Conservation (phyloP, 768 basidiomycete species). For the Tricholoma sp. region DNA sequence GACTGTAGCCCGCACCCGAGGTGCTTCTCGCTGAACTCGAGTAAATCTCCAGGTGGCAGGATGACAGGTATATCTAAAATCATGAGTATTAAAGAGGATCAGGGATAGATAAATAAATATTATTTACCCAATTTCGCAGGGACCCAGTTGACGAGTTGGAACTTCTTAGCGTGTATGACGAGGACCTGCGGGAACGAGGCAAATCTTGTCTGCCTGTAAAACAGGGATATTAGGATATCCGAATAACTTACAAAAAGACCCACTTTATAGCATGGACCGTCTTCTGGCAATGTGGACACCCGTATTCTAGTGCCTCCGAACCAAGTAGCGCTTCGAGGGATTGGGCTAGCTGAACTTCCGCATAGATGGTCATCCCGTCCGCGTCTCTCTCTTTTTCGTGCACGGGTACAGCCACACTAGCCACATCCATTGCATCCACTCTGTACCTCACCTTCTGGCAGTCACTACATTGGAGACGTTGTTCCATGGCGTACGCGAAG, state of each 20-base stretch:
- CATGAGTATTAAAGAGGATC: not conserved
- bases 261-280: constrained; percentile 72
- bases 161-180: constrained; percentile 88
- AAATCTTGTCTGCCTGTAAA: constrained; percentile 62
- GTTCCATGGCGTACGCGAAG: constrained; percentile 82
- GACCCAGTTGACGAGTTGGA: constrained; percentile 95
- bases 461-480: constrained; percentile 73
- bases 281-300: constrained; percentile 68
- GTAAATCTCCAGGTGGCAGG: constrained; percentile 50
- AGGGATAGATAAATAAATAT: not conserved
- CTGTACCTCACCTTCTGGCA: constrained; percentile 83
- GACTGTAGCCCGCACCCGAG: constrained; percentile 66
- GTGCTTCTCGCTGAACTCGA: constrained; percentile 57
- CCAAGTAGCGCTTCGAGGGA: constrained; percentile 60
- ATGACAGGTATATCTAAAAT: constrained; percentile 76
- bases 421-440: constrained; percentile 66
- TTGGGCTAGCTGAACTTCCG: constrained; percentile 51
- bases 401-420: constrained; percentile 80
- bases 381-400: constrained; percentile 16
- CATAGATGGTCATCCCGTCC: constrained; percentile 60
- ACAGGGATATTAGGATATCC: constrained; percentile 1
- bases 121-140: constrained; percentile 83
- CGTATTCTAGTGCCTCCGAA: constrained; percentile 70
- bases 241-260: constrained; percentile 19
- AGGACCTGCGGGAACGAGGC: constrained; percentile 86